Percentiles rank a stretch among this genome's conserved stretches.
phyloP scores from a whole-genome alignment of 2,329 filamentous ascomycete species.

The Claviceps sp. region DNA sequence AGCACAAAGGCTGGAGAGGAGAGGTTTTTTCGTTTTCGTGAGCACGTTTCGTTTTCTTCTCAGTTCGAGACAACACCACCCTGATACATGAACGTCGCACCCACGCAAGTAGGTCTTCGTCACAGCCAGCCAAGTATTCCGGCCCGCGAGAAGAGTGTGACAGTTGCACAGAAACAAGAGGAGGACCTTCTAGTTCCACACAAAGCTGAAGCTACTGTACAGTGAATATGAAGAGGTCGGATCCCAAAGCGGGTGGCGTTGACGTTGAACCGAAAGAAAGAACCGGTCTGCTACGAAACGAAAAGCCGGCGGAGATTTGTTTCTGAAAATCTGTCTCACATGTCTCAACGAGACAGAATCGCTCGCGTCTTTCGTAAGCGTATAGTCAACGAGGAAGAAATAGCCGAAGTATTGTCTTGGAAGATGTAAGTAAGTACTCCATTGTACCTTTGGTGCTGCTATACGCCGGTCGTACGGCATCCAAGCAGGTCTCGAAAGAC shows the following conservation, averaged over 20 bases:
- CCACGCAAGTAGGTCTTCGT: neutral
- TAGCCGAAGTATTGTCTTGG: constrained; percentile 4
- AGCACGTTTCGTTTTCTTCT: no score
- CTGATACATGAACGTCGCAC: constrained; percentile 2
- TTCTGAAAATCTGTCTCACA: neutral
- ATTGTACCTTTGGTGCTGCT: constrained; percentile 5
- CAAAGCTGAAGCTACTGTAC: neutral
- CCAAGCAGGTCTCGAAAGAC: constrained; percentile 3
- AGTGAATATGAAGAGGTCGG: neutral
- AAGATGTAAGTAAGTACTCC: neutral
- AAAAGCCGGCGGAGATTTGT: neutral
- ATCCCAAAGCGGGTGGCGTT: neutral
- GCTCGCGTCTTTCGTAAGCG: neutral
- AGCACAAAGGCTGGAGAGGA: neutral
- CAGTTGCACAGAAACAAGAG: constrained; percentile 1
- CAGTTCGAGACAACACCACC: neutral
- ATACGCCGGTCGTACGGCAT: constrained; percentile 7
- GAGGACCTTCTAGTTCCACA: constrained; percentile 2
- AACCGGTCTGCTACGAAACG: neutral
- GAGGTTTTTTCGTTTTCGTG: no score
- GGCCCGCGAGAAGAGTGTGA: neutral
- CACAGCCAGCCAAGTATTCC: constrained; percentile 1
- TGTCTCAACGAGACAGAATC: neutral
- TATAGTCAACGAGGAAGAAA: neutral
- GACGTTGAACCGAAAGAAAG: neutral